Conservation (phyloP, 208 protist species). For the Acanthamoeba castellanii region DNA sequence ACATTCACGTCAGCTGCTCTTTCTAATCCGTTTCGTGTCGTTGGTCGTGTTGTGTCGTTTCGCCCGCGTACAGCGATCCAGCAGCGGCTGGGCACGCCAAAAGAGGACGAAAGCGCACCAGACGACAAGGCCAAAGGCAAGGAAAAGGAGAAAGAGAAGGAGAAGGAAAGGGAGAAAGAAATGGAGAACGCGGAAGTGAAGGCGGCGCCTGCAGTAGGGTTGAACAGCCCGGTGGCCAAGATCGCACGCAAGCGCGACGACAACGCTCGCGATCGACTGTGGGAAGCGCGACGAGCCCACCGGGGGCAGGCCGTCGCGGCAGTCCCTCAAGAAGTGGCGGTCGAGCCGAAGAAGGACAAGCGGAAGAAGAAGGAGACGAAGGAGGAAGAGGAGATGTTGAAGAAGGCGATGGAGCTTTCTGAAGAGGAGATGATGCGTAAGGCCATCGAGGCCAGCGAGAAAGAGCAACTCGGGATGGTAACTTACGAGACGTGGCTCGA, state of each 20-base stretch:
- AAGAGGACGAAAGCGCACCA: background rate
- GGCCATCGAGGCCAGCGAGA: background rate
- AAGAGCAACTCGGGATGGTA: background rate
- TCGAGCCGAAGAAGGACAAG: background rate
- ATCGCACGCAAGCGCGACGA: conserved; percentile 42
- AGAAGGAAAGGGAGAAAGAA: background rate
- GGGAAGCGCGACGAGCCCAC: conserved; percentile 7
- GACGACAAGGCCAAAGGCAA: background rate
- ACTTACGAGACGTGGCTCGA: background rate
- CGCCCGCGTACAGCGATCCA: background rate
- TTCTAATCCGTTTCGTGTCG: background rate
- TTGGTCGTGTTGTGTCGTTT: background rate
- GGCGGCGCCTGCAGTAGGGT: background rate
- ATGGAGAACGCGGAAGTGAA: background rate
- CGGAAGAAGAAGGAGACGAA: background rate
- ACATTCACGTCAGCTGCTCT: background rate
- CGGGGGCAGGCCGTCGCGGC: background rate
- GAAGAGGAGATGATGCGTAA: background rate
- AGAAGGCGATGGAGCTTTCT: conserved; percentile 4
- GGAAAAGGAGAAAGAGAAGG: conserved; percentile 6
- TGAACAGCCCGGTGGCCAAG: conserved; percentile 38
- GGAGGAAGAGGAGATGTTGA: background rate
- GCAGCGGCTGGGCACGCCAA: background rate
- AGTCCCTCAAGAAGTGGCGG: background rate
- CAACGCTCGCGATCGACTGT: background rate